A percentile compares a stretch with the other conserved stretches of the same genome.
Conservation (phyloP, 2,329 filamentous ascomycete species). For the Diplodia sapinea region DNA sequence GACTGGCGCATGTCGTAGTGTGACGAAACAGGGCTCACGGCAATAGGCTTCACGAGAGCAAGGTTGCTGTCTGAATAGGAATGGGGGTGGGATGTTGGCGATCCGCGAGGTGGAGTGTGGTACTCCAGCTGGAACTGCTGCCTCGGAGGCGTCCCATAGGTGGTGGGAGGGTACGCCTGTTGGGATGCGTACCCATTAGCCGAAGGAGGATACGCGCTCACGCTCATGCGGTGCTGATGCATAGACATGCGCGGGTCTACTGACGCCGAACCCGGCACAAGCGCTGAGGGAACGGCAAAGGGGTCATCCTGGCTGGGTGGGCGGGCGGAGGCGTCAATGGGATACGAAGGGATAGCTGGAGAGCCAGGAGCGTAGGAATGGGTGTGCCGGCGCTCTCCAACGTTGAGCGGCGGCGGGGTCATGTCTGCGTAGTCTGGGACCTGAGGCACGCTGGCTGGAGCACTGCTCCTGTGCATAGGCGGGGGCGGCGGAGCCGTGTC, state of each 20-base stretch:
- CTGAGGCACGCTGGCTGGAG: constrained; percentile 35
- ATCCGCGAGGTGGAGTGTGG: constrained; percentile 39
- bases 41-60: constrained; percentile 51
- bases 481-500: constrained; percentile 55
- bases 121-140: constrained; percentile 44
- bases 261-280: constrained; percentile 40
- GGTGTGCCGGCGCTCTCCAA: constrained; percentile 44
- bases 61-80: constrained; percentile 50
- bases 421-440: constrained; percentile 37
- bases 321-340: not conserved
- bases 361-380: constrained; percentile 35
- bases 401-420: constrained; percentile 44
- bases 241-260: constrained; percentile 33
- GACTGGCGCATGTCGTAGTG: constrained; percentile 45
- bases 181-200: constrained; percentile 37
- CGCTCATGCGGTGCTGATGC: constrained; percentile 34
- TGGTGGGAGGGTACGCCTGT: constrained; percentile 20
- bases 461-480: constrained; percentile 46
- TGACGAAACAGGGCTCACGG: constrained; percentile 51
- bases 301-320: constrained; percentile 20
- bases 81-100: constrained; percentile 46
- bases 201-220: constrained; percentile 34
- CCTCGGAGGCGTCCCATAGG: constrained; percentile 35
- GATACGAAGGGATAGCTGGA: constrained; percentile 25
- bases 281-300: constrained; percentile 39